Evolutionary conservation across 202 grass and related monocot species (phyloP).

Genomic region (Schoenoplectus tabernaemontani): DNA sequence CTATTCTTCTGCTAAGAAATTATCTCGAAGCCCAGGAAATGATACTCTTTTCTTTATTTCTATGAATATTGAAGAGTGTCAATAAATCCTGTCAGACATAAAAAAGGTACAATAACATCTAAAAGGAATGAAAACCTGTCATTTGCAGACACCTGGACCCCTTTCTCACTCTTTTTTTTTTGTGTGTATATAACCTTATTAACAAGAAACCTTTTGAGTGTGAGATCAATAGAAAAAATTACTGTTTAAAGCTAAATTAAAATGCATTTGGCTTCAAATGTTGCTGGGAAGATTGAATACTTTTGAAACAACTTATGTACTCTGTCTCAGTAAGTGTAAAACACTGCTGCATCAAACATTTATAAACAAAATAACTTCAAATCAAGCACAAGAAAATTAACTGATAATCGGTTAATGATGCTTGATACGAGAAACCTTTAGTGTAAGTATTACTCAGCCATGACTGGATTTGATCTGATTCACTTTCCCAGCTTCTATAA

Average conservation of each 20-base stretch:
- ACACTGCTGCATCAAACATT: neutral
- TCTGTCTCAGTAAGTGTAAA: neutral
- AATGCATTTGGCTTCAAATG: neutral
- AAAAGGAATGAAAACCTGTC: neutral
- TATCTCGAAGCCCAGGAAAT: constrained; percentile 2
- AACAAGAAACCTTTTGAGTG: neutral
- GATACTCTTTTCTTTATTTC: neutral
- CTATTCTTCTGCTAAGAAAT: neutral
- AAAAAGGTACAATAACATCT: neutral
- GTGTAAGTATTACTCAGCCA: neutral
- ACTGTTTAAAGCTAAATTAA: neutral
- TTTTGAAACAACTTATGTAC: neutral
- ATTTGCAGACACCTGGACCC: neutral
- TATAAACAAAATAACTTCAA: neutral
- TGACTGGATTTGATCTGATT: neutral
- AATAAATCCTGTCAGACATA: neutral
- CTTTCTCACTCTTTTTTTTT: neutral
- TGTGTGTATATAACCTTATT: neutral
- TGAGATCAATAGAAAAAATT: neutral
- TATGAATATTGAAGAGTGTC: neutral
- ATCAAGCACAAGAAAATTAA: neutral
- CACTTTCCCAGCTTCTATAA: neutral
- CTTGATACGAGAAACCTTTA: neutral
- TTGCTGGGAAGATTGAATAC: neutral
- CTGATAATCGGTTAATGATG: neutral